Percentiles rank a stretch among this genome's conserved stretches.
Evolutionary conservation across 2,329 filamentous ascomycete genomes (phyloP).

Genomic region (Talaromyces rugulosus): DNA sequence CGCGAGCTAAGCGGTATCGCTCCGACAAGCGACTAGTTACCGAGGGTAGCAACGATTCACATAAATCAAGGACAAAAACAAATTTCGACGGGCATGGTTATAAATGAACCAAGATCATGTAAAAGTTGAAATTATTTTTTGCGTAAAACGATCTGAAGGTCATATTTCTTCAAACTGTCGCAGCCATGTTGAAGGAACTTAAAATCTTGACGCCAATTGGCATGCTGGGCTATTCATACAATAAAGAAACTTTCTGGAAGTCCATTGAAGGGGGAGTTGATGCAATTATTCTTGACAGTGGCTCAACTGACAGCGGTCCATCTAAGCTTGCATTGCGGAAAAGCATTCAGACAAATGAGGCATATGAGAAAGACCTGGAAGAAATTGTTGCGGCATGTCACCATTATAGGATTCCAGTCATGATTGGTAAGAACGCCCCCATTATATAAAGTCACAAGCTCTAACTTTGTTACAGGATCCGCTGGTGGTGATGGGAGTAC

Average conservation of each 20-base stretch:
- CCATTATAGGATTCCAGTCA: conserved; percentile 31
- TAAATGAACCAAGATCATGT: background rate
- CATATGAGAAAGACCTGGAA: conserved; percentile 42
- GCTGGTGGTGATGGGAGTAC: conserved; percentile 47
- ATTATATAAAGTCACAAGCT: background rate
- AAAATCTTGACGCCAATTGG: conserved; percentile 43
- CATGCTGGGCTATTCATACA: conserved; percentile 45
- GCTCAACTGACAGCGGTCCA: conserved; percentile 25
- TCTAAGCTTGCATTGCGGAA: conserved; percentile 21
- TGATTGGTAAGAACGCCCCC: conserved; percentile 24
- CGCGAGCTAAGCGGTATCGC: background rate
- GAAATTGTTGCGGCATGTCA: conserved; percentile 35
- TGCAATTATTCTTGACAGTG: conserved; percentile 24
- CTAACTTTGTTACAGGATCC: conserved; percentile 23
- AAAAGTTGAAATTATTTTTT: background rate
- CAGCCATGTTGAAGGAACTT: background rate
- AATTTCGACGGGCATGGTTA: background rate
- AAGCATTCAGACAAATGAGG: conserved; percentile 34
- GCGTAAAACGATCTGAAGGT: background rate
- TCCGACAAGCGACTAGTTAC: background rate
- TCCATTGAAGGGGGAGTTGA: conserved; percentile 29
- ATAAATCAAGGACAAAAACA: background rate
- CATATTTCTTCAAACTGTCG: background rate
- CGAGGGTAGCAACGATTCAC: background rate
- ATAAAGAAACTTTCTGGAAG: conserved; percentile 41